Percentiles rank a stretch among this genome's conserved stretches.
Conservation (phyloP, 108 stramenopile species). For the Pinguiococcus pyrenoidosus region DNA sequence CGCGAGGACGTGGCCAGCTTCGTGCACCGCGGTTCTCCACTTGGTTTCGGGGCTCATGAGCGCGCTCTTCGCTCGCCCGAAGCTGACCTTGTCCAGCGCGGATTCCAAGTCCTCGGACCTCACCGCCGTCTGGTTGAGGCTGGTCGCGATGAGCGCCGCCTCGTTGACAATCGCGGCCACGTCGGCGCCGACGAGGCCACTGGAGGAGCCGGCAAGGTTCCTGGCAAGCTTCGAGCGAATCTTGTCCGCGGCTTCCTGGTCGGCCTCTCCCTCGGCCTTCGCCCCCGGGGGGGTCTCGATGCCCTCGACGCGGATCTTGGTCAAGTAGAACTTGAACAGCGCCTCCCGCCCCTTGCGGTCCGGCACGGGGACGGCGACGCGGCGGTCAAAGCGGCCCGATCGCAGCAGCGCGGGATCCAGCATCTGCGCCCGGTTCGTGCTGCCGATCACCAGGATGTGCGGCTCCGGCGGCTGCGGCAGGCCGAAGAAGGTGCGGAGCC, state of each 20-base stretch:
- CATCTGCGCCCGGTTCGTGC: conserved; percentile 13
- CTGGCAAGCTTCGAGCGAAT: too few relatives aligned
- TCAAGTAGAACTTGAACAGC: conserved; percentile 19
- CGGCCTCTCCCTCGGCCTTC: neutral
- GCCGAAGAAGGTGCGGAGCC: too few relatives aligned
- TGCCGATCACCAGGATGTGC: conserved; percentile 16
- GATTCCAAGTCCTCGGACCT: neutral
- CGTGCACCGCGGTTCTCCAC: conserved; percentile 2
- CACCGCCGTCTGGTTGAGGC: neutral
- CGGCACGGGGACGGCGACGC: conserved; percentile 17
- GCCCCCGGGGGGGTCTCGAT: neutral
- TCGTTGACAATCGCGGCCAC: conserved; percentile 3
- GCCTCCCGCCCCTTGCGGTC: conserved; percentile 15
- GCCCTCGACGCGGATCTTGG: neutral
- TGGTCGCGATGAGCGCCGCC: conserved; percentile 2
- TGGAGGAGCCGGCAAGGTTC: neutral
- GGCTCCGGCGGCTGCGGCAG: neutral
- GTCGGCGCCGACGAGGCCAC: conserved; percentile 7
- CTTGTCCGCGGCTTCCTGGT: conserved; percentile 3
- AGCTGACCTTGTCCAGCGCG: neutral
- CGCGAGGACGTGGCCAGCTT: conserved; percentile 13
- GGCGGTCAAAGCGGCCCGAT: conserved; percentile 9
- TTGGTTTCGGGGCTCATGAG: neutral
- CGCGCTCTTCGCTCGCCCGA: neutral
- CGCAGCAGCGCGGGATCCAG: conserved; percentile 5